Conservation (phyloP, 2,329 filamentous ascomycete genomes). For the Mycosphaerelloides madeirae region DNA sequence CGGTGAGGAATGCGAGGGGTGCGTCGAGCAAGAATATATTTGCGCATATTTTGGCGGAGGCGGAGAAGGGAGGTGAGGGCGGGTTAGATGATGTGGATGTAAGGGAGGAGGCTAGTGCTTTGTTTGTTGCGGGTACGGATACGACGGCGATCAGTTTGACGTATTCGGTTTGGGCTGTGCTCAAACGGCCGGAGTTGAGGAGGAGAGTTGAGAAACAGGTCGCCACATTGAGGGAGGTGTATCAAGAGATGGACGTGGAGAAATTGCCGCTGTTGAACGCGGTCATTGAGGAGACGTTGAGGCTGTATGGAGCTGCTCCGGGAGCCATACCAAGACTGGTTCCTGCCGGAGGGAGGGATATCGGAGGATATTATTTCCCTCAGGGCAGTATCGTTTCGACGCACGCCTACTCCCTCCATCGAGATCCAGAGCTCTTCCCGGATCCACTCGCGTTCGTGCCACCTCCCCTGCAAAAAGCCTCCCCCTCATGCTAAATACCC, state of each 20-base stretch:
- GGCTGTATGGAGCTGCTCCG: constrained; percentile 31
- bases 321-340: constrained; percentile 27
- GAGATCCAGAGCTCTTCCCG: constrained; percentile 22
- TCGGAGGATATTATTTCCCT: constrained; percentile 24
- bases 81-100: constrained; percentile 26
- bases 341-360: constrained; percentile 21
- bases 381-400: constrained; percentile 23
- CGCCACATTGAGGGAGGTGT: constrained; percentile 13
- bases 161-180: constrained; percentile 29
- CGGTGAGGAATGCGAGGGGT: constrained; percentile 24
- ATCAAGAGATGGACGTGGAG: constrained; percentile 22
- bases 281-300: constrained; percentile 29
- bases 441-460: constrained; percentile 24
- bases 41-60: constrained; percentile 24
- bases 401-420: constrained; percentile 28
- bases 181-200: constrained; percentile 20
- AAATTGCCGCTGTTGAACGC: constrained; percentile 22
- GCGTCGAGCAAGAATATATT: constrained; percentile 23
- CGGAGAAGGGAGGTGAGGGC: constrained; percentile 22
- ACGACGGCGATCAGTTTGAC: constrained; percentile 31
- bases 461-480: background rate
- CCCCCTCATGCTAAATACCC: background rate
- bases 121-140: constrained; percentile 32
- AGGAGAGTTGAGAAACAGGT: constrained; percentile 25
- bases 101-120: constrained; percentile 23